These are phyloP conservation scores for Keqinozyma sinolaborantium DNA, from an alignment of 1,139 yeast genomes.

Conservation along the genomic window DNA sequence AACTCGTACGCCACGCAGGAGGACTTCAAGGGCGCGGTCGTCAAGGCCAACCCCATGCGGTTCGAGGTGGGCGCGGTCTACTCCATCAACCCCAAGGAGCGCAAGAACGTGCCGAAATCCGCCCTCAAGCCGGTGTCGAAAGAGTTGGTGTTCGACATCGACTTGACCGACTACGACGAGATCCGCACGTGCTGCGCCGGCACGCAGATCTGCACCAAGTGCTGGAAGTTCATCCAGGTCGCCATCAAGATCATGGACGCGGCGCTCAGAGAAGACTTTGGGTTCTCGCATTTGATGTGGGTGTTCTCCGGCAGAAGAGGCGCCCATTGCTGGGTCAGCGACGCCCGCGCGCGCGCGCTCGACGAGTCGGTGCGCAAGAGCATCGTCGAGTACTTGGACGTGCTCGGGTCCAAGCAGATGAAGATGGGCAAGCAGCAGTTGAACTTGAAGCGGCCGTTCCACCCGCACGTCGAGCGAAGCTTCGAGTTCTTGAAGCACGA, in stretches of 20 bases:
- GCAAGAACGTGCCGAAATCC: slow-evolving; percentile 74
- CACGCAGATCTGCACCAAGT: slow-evolving; percentile 78
- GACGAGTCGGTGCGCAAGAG: slow-evolving; percentile 75
- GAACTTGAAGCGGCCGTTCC: slow-evolving; percentile 72
- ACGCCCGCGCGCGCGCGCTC: slow-evolving; percentile 68
- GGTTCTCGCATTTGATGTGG: slow-evolving; percentile 85
- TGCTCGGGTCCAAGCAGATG: slow-evolving; percentile 51
- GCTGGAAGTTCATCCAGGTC: slow-evolving; percentile 93
- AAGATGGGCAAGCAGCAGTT: slow-evolving; percentile 35
- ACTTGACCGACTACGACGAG: slow-evolving; percentile 94
- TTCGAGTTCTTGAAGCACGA: slow-evolving; percentile 60
- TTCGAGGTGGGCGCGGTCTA: slow-evolving; percentile 96
- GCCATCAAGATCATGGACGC: slow-evolving; percentile 74
- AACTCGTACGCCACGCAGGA: slow-evolving; percentile 65
- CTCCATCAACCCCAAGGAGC: slow-evolving; percentile 78
- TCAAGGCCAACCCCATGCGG: slow-evolving; percentile 77
- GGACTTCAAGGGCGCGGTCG: slow-evolving; percentile 74
- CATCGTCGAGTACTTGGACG: slow-evolving; percentile 79
- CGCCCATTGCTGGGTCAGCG: slow-evolving; percentile 98
- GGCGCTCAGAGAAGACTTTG: slow-evolving; percentile 83
- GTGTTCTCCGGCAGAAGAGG: slow-evolving; percentile 99
- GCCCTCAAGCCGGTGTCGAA: slow-evolving; percentile 80
- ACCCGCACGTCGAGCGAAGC: slow-evolving; percentile 82
- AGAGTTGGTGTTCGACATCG: slow-evolving; percentile 94
- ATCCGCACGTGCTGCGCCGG: slow-evolving; percentile 91